A percentile compares a stretch with the other conserved stretches of the same genome.
phyloP scores from a whole-genome alignment of 1,284 basidiomycete species.

The Rhodotorula mucilaginosa region DNA sequence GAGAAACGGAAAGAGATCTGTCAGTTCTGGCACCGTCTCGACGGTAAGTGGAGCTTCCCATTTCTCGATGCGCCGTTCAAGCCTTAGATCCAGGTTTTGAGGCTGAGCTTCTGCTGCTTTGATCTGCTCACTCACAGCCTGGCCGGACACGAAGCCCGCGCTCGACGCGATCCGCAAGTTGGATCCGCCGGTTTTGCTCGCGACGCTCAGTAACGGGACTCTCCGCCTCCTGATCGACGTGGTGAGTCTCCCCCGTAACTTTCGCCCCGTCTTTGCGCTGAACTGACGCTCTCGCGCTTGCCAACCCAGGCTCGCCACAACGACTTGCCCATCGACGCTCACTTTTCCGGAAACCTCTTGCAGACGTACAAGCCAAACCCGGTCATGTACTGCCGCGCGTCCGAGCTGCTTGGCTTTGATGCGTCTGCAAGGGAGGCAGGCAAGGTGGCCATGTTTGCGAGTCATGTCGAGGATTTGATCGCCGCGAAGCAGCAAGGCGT shows the following conservation, averaged over 20 bases:
- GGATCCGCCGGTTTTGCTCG: slow-evolving; percentile 17
- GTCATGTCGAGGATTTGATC: slow-evolving; percentile 46
- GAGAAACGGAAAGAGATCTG: slow-evolving; percentile 14
- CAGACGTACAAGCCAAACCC: slow-evolving; percentile 47
- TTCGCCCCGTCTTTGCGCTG: neutral
- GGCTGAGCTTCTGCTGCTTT: too few species aligned
- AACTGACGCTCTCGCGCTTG: too few species aligned
- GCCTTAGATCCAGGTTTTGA: too few species aligned
- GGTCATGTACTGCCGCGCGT: slow-evolving; percentile 45
- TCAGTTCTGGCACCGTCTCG: slow-evolving; percentile 35
- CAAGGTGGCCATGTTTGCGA: slow-evolving; percentile 47
- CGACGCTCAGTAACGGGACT: slow-evolving; percentile 41
- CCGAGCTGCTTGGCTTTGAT: slow-evolving; percentile 36
- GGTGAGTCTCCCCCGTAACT: slow-evolving; percentile 21
- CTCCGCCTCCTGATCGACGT: slow-evolving; percentile 39
- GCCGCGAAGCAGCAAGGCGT: slow-evolving; percentile 45
- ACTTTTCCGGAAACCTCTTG: slow-evolving; percentile 45
- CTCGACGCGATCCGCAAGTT: slow-evolving; percentile 3
- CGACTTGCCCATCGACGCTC: slow-evolving; percentile 43
- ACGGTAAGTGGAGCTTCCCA: slow-evolving; percentile 14
- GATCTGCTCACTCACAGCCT: slow-evolving; percentile 13
- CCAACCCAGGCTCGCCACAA: slow-evolving; percentile 45
- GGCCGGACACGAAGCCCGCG: slow-evolving; percentile 30
- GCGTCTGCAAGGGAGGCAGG: slow-evolving; percentile 22
- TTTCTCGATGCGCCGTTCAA: too few species aligned